Base-by-base conservation (phyloP, 495 filamentous ascomycete genomes). In the Xylaria flabelliformis region DNA sequence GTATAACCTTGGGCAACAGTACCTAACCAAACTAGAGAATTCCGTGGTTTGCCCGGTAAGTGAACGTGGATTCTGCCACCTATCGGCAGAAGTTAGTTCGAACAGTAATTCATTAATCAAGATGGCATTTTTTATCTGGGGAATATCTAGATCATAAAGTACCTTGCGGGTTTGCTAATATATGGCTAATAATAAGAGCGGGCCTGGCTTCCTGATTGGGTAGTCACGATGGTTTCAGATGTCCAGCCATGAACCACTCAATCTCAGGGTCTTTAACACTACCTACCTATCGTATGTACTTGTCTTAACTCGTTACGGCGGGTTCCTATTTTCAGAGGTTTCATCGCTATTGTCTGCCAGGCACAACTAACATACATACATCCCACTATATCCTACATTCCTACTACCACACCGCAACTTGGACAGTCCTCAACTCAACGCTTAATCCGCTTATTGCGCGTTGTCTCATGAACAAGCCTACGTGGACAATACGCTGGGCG, bases 141-240 rank as follows among this genome's bases (percentile, higher is more conserved):
- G n/a, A 39, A 61, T 12, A 39, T 34, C 32, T 39, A 39, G 36
- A 39, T 39, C 36, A 58, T 58, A 58, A 58, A 34, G 55, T 34
- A 58, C 55, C 55, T 17, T 58, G 55, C 26, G 55, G 55, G 15
- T 13, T 5, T 34, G 26, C 26, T 39, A 21, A 59, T 59, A 39
- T 21, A 4, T 50, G 26, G 0, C 21, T 39, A 48, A 53, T 44
- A 51, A 19, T 55, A 42, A 69, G 67, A 50, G 44, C 19, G 42
- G 68, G 46, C 29, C 50, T 4, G 17, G 2, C 62, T 26, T 4
- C 68, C 68, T 4, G 13, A 42, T 55, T 19, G 42, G 68, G 46
- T 21, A 55, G 42, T 48, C 56, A 19, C 36, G 56, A 70, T 53
- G 55, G 68, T 71, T 71, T 71, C 69, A 71, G 69, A 71, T 44